Evolutionary conservation across 2,329 filamentous ascomycete genomes (phyloP).

Genomic region (Capronia coronata): DNA sequence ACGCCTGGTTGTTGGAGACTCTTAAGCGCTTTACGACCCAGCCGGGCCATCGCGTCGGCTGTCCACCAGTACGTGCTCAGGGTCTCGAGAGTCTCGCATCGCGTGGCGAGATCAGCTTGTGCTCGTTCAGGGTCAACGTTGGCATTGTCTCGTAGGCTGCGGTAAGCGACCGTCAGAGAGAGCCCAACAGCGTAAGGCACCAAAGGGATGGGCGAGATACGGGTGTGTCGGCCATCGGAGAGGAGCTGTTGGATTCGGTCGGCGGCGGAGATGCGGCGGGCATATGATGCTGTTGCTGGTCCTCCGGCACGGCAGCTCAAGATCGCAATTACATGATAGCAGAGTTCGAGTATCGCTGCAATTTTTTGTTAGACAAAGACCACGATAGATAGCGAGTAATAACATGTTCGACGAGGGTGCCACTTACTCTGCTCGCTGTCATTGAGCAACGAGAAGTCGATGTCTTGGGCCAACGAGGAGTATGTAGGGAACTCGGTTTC

Average conservation of each 20-base stretch:
- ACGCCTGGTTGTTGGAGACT: slow-evolving; percentile 26
- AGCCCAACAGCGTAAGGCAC: slow-evolving; percentile 52
- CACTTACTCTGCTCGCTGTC: slow-evolving; percentile 18
- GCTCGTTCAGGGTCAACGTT: slow-evolving; percentile 35
- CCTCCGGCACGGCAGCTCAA: slow-evolving; percentile 50
- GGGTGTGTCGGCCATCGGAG: slow-evolving; percentile 28
- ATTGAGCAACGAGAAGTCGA: slow-evolving; percentile 12
- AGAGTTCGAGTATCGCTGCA: slow-evolving; percentile 48
- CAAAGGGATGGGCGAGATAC: slow-evolving; percentile 48
- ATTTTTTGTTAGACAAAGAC: not conserved
- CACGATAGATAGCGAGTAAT: not conserved
- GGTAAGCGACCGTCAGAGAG: slow-evolving; percentile 52
- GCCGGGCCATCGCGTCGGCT: slow-evolving; percentile 38
- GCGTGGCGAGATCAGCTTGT: slow-evolving; percentile 34
- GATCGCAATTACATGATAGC: slow-evolving; percentile 53
- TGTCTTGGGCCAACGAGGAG: slow-evolving; percentile 23
- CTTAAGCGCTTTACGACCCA: slow-evolving; percentile 36
- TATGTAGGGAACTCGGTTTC: slow-evolving; percentile 37
- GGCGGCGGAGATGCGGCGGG: slow-evolving; percentile 51
- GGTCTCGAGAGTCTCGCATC: slow-evolving; percentile 34
- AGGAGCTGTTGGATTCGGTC: slow-evolving; percentile 48
- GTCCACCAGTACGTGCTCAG: slow-evolving; percentile 36
- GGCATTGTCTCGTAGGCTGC: slow-evolving; percentile 49
- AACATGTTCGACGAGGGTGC: too few species aligned
- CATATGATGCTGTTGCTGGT: slow-evolving; percentile 45